Percentiles rank a stretch among this genome's conserved stretches.
phyloP scores from a whole-genome alignment of 179 eudicot genomes.

The Silene coronaria region DNA sequence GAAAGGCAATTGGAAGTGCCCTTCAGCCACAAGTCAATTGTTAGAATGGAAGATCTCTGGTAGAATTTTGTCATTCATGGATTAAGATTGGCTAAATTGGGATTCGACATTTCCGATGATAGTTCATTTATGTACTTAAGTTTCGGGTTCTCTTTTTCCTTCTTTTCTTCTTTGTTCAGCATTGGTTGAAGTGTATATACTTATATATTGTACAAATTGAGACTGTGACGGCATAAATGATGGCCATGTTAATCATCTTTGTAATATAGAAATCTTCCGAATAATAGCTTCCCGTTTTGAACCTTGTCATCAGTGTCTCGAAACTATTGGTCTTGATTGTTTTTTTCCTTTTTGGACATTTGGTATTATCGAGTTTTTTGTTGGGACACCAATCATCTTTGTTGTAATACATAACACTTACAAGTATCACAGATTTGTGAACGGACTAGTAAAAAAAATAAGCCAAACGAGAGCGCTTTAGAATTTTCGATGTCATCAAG shows the following conservation, averaged over 20 bases:
- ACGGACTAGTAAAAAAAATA: neutral
- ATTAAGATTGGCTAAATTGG: constrained; percentile 24
- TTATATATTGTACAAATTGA: constrained; percentile 36
- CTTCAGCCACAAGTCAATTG: constrained; percentile 12
- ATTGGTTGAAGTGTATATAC: constrained; percentile 40
- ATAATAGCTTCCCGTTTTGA: constrained; percentile 22
- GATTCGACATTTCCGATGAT: constrained; percentile 19
- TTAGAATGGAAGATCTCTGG: constrained; percentile 22
- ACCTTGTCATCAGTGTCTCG: neutral
- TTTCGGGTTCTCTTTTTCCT: constrained; percentile 4
- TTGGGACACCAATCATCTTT: neutral
- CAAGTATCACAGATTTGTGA: too few relatives aligned
- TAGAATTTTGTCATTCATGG: constrained; percentile 26
- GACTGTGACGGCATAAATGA: constrained; percentile 24
- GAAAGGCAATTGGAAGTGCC: constrained; percentile 18
- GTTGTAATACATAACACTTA: too few relatives aligned
- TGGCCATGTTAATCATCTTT: constrained; percentile 29
- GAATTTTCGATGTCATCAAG: neutral
- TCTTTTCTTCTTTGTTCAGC: constrained; percentile 11
- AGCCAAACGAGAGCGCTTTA: neutral
- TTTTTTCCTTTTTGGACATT: neutral
- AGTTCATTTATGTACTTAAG: constrained; percentile 25
- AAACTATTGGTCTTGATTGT: neutral
- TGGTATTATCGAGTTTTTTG: neutral
- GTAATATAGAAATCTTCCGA: constrained; percentile 30